Base-by-base conservation (phyloP, 768 basidiomycete genomes). In the Agrocybe pediades region DNA sequence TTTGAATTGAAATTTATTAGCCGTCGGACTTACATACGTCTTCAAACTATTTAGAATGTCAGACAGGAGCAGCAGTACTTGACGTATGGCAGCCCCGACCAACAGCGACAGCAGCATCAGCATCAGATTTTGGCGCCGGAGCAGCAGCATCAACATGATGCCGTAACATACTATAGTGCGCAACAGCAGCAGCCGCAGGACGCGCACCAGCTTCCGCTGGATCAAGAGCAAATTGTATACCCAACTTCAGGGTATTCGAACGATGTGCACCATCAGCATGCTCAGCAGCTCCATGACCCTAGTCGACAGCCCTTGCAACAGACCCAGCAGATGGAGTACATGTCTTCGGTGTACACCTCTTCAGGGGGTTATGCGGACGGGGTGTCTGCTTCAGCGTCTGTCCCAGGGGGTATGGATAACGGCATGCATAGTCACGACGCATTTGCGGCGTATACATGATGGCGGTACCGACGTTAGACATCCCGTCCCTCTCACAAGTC, bases 391-490 rank as follows among this genome's bases (percentile, higher is more conserved):
- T 21, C 51, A 27, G 55, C 27, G 24, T 41, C 52, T 39, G 50
- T 36, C 33, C 33, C 33, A 9, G 49, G 53, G 41, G 53, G 48
- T 30, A 55, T 62, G 53, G 56, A 59, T 49, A 62, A 62, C 55
- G 57, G 57, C 58, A 59, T 62, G 50, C 61, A 59, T 33, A 59
- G 51, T 49, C 55, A 55, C 39, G 58, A 59, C 49, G 55, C 61
- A 24, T 62, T 59, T 42, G 45, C 49, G 25, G 53, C 55, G 13
- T 62, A 62, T 50, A 59, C 61, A 50, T 62, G 51, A 58, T 49
- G 33, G 44, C 53, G 46, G 41, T 23, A 45, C 23, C 41, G 24
- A 19, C 42, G 46, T 17, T 53, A 11, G 39, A 36, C 6, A 15
- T 36, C 13, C 33, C 33, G 13, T n/a, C 13, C 3, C 33, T 36